Evolutionary conservation across 116 monocot genomes (phyloP).

Genomic region (Phalaenopsis hybrid): DNA sequence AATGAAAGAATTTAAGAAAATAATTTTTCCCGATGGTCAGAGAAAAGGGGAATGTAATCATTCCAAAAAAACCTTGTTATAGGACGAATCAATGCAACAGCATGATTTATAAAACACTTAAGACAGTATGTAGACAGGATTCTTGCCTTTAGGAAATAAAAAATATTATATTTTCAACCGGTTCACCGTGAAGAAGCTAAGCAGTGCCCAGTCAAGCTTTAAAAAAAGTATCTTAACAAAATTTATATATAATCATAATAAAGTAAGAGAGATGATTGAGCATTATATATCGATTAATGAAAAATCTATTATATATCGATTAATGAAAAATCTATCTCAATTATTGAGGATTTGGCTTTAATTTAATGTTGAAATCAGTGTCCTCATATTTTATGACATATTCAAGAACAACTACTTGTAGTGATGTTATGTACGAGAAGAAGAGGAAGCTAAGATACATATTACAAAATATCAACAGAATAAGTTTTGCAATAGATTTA

Average conservation of each 20-base stretch:
- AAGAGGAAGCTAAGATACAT: no score
- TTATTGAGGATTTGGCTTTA: background rate
- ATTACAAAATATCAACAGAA: no score
- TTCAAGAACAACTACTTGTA: background rate
- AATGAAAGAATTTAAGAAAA: background rate
- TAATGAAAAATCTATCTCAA: background rate
- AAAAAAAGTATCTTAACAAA: background rate
- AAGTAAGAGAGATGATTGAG: background rate
- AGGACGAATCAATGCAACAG: background rate
- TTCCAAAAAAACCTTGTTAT: background rate
- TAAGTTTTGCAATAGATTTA: no score
- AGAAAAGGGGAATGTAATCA: background rate
- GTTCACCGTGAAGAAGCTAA: no score
- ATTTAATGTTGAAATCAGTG: background rate
- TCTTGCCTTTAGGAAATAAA: background rate
- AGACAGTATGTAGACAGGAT: background rate
- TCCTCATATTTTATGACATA: background rate
- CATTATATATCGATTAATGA: background rate
- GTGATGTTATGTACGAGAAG: background rate
- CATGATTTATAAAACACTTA: background rate
- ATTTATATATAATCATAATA: background rate
- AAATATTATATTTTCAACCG: background rate
- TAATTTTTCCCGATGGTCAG: background rate
- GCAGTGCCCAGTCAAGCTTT: no score
- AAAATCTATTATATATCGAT: background rate